phyloP scores from a whole-genome alignment of 1,284 basidiomycete species.

The Ustanciosporium gigantosporum region DNA sequence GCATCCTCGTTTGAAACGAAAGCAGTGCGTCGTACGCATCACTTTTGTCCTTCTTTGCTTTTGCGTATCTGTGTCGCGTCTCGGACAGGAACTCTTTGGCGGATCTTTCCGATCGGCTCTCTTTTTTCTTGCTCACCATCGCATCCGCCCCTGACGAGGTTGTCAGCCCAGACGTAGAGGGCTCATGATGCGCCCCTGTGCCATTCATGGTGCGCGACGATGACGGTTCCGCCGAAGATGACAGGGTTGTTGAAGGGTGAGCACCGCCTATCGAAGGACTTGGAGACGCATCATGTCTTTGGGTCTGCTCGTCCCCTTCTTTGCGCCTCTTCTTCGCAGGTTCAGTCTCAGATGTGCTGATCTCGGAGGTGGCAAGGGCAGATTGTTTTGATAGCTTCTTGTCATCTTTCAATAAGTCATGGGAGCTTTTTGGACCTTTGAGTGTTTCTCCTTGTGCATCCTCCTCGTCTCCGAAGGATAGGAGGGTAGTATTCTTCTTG shows the following conservation, averaged over 20 bases:
- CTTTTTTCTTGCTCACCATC: too few species aligned
- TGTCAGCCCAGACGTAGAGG: too few species aligned
- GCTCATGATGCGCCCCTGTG: neutral
- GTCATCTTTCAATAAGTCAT: slow-evolving; percentile 52
- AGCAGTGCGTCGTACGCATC: slow-evolving; percentile 19
- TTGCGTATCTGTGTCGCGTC: slow-evolving; percentile 11
- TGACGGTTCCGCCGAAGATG: neutral
- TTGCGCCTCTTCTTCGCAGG: neutral
- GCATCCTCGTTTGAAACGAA: slow-evolving; percentile 27
- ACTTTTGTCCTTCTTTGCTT: neutral
- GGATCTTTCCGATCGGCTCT: too few species aligned
- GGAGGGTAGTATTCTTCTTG: slow-evolving; percentile 41
- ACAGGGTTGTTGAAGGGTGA: too few species aligned
- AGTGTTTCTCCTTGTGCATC: slow-evolving; percentile 13
- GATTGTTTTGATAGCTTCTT: slow-evolving; percentile 33
- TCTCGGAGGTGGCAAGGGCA: neutral
- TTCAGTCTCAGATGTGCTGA: neutral
- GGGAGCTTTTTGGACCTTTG: slow-evolving; percentile 50
- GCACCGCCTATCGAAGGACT: neutral
- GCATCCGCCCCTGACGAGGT: too few species aligned
- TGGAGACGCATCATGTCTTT: too few species aligned
- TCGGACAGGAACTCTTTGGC: slow-evolving; percentile 1
- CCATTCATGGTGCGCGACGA: neutral
- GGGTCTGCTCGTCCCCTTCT: too few species aligned
- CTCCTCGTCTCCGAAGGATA: slow-evolving; percentile 53